Conservation (phyloP, 495 filamentous ascomycete genomes). For the Xylaria intraflava region DNA sequence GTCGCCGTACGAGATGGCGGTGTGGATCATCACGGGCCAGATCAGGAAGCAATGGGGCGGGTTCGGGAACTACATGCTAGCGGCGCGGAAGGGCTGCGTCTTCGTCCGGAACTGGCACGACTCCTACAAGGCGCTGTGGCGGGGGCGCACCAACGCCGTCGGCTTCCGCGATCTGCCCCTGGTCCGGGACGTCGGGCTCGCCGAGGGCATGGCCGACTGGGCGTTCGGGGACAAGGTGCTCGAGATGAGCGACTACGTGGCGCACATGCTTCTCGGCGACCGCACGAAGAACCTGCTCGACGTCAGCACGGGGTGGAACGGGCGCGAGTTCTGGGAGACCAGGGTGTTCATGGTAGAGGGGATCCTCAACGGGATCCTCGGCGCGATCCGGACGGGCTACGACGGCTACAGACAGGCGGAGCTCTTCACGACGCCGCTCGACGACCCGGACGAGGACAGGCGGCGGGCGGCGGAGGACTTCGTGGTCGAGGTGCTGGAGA, state of each 20-base stretch:
- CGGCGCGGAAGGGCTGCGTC: slow-evolving; percentile 26
- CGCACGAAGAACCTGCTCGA: slow-evolving; percentile 22
- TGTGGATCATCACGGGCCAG: slow-evolving; percentile 23
- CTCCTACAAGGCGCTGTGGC: slow-evolving; percentile 30
- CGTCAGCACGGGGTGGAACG: slow-evolving; percentile 20
- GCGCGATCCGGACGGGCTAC: slow-evolving; percentile 16
- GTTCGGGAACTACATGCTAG: slow-evolving; percentile 36
- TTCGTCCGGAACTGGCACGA: slow-evolving; percentile 35
- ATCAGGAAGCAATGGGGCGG: slow-evolving; percentile 17
- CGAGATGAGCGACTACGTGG: slow-evolving; percentile 24
- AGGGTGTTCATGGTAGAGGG: slow-evolving; percentile 19
- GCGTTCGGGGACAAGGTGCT: slow-evolving; percentile 8
- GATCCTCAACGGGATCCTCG: slow-evolving; percentile 15
- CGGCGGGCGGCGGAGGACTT: slow-evolving; percentile 18
- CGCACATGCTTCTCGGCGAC: slow-evolving; percentile 22
- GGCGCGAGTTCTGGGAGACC: slow-evolving; percentile 21
- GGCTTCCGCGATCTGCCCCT: slow-evolving; percentile 29
- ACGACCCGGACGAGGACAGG: slow-evolving; percentile 12
- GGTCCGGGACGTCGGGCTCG: slow-evolving; percentile 20
- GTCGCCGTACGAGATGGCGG: slow-evolving; percentile 30
- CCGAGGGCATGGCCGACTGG: slow-evolving; percentile 16
- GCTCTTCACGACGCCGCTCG: slow-evolving; percentile 18
- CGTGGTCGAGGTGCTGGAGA: slow-evolving; percentile 18
- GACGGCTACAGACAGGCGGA: slow-evolving; percentile 17
- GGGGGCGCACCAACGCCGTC: slow-evolving; percentile 18